Evolutionary conservation across 2,329 filamentous ascomycete species (phyloP).

Genomic region (Teratosphaeria destructans): DNA sequence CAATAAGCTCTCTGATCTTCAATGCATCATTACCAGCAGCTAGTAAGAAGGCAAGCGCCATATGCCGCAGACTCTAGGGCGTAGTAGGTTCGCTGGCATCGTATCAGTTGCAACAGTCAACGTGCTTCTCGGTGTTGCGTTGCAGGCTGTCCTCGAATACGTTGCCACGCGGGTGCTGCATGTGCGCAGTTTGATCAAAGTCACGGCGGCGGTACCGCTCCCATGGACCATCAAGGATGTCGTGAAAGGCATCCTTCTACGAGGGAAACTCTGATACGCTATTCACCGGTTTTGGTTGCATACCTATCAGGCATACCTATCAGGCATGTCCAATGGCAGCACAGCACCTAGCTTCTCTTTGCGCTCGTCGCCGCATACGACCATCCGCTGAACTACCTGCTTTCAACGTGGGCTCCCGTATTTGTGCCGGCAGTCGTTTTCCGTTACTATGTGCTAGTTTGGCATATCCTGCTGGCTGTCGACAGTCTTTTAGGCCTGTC

Average conservation of each 20-base stretch:
- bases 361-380: constrained; percentile 56
- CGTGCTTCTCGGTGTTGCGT: constrained; percentile 39
- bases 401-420: constrained; percentile 53
- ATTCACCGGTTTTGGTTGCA: constrained; percentile 65
- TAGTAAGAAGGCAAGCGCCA: constrained; percentile 45
- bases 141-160: constrained; percentile 48
- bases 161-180: constrained; percentile 43
- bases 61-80: constrained; percentile 35
- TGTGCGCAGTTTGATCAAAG: constrained; percentile 45
- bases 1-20: constrained; percentile 60
- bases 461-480: constrained; percentile 53
- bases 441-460: constrained; percentile 62
- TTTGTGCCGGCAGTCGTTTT: constrained; percentile 56
- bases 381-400: constrained; percentile 54
- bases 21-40: constrained; percentile 62
- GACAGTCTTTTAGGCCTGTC: constrained; percentile 58
- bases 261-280: constrained; percentile 60
- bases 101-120: constrained; percentile 47
- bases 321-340: constrained; percentile 46
- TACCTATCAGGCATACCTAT: constrained; percentile 39
- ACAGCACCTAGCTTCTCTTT: constrained; percentile 48
- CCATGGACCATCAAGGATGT: constrained; percentile 52
- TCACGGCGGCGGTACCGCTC: constrained; percentile 50
- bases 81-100: constrained; percentile 38
- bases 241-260: constrained; percentile 40